Evolutionary conservation across 345 rosid species (phyloP), one percentile per base, ranked within the genome.

Genomic region (Passiflora organensis): DNA sequence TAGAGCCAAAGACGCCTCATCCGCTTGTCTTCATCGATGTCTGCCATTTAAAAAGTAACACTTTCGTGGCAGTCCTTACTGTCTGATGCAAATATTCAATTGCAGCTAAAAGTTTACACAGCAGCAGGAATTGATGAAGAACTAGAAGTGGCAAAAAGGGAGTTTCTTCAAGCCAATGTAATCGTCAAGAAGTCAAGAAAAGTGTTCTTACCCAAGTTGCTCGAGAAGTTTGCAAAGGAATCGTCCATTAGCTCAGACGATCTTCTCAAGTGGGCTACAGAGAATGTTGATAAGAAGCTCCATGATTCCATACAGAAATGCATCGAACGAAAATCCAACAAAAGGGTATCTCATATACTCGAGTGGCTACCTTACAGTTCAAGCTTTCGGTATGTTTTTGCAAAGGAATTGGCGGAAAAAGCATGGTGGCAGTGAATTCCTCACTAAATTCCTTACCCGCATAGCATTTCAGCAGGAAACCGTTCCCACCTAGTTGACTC

Each of bases 361-460:
- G 86, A 85, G 47, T 91, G 96, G 96, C 59, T 82, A 62, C 81
- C 96, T 37, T 87, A 85, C 58, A 81, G 73, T 45, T 72, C 91
- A 65, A 87, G 75, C 57, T 91, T 91, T 52, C 77, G 82, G 51
- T 91, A 85, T 59, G 71, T 82, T 23, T 79, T 87, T 69, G 76
- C 91, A 0, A 82, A 80, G 63, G 96, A 87, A 37, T 65, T 87
- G 56, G 66, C 80, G 18, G 96, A 80, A 65, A 84, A 76, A 56
- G 80, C 84, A 32, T 77, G 71, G 81, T 63, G 79, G 72, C 46
- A 64, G 56, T 66, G 68, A 72, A 18, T 46, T 61, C 19, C 56
- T 55, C 13, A 60, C 48, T 39, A 41, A 39, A 23, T 47, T 64
- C 56, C 43, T 64, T 15, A 28, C 44, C 48, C 42, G 38, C 2